phyloP scores from a whole-genome alignment of 768 basidiomycete genomes.

The Suillus placidus region DNA sequence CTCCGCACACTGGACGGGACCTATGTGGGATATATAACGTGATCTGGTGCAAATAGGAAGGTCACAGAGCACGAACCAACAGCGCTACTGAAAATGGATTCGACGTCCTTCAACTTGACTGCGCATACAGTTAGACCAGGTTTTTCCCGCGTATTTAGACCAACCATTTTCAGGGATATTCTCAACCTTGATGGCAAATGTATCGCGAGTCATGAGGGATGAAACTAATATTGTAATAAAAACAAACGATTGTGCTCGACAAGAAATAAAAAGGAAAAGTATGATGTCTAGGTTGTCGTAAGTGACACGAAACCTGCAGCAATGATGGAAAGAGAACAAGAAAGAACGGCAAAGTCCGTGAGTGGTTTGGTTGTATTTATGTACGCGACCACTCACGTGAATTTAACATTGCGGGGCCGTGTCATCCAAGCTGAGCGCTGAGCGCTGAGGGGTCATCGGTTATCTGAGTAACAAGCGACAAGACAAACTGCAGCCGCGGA shows the following conservation, averaged over 20 bases:
- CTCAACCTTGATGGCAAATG: conserved; percentile 49
- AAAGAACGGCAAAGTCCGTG: conserved; percentile 29
- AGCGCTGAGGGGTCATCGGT: neutral
- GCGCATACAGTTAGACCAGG: neutral
- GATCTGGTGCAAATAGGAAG: neutral
- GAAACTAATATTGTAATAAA: conserved; percentile 18
- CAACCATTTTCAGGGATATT: conserved; percentile 37
- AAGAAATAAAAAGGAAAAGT: conserved; percentile 2
- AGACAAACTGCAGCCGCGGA: neutral
- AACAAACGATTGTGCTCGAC: conserved; percentile 10
- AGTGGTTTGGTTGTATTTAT: conserved; percentile 26
- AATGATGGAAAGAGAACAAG: conserved; percentile 27
- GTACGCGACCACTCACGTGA: conserved; percentile 22
- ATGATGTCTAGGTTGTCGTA: neutral
- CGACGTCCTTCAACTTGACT: conserved; percentile 50
- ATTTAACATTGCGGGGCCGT: neutral
- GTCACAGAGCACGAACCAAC: conserved; percentile 45
- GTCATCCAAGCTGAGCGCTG: neutral
- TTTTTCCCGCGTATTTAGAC: conserved; percentile 13
- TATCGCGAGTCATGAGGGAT: conserved; percentile 33
- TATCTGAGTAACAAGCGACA: neutral
- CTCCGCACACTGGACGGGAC: conserved; percentile 54
- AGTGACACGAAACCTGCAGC: conserved; percentile 27
- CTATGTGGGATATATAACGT: conserved; percentile 32
- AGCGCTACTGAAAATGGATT: conserved; percentile 57